Evolutionary conservation across 129 eudicot genomes (phyloP).

Genomic region (Helichrysum umbraculigerum): DNA sequence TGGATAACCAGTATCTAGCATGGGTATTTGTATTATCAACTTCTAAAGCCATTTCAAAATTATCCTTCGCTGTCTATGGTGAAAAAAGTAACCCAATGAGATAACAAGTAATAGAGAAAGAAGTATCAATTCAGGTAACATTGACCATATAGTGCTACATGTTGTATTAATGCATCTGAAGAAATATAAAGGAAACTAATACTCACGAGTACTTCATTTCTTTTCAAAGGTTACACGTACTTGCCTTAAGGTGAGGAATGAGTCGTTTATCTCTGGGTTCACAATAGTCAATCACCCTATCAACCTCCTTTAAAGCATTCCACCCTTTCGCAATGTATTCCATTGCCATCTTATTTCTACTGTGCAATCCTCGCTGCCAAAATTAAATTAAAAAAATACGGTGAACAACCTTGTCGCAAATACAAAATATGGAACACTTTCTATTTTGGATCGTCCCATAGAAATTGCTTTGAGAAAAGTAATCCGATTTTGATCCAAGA

Average conservation of each 20-base stretch:
- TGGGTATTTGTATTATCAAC: conserved; percentile 79
- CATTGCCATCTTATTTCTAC: conserved; percentile 73
- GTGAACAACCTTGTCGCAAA: neutral
- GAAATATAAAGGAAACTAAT: conserved; percentile 1
- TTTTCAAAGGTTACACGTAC: neutral
- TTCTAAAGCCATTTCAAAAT: conserved; percentile 87
- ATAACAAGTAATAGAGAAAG: neutral
- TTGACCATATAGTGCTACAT: neutral
- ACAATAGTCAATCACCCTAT: conserved; percentile 54
- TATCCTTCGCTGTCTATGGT: conserved; percentile 70
- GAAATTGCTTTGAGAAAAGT: neutral
- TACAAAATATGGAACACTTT: neutral
- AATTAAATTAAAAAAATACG: neutral
- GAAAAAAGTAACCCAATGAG: conserved; percentile 9
- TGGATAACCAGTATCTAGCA: conserved; percentile 88
- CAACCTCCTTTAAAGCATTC: conserved; percentile 82
- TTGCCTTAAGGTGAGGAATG: conserved; percentile 73
- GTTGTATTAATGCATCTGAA: neutral
- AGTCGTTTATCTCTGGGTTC: conserved; percentile 78
- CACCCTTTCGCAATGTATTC: conserved; percentile 88
- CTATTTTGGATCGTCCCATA: no score
- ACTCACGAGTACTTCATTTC: neutral
- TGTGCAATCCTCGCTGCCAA: conserved; percentile 73
- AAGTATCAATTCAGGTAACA: conserved; percentile 2
- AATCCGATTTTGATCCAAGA: neutral